Evolutionary conservation across 495 filamentous ascomycete species (phyloP), one percentile per base, ranked within the genome.

Genomic region (Penicillium steckii): DNA sequence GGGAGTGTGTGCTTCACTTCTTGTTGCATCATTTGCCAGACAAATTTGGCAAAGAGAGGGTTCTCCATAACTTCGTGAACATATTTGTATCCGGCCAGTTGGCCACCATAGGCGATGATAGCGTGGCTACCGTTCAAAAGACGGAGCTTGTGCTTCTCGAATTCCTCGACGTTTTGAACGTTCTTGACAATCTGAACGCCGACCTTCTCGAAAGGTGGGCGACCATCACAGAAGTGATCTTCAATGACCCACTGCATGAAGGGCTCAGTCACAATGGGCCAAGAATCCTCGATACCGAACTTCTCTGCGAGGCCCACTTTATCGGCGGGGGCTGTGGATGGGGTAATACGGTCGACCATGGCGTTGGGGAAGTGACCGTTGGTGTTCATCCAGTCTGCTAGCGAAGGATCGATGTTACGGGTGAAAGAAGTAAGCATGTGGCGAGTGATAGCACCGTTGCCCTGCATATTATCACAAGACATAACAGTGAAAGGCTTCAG

Each of bases 401-500:
- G 33, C 18, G 68, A 59, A 8, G 74, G 72, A 61, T 75, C 62
- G 15, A 66, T 64, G 21, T 72, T 51, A 25, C 62, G 69, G 0
- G 74, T 71, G 49, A 78, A 78, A 2, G 73, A 75, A 43, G 64
- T 57, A 41, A 78, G 73, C 74, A 78, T 78, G 55, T 75, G 62
- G 41, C 74, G 73, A 3, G 72, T 71, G 64, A 78, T 76, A 51
- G 73, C 62, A 21, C 74, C 74, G 58, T 78, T 78, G 65, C 75
- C 75, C 64, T 76, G 71, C 74, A 78, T 78, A 60, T 78, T 78
- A 51, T 78, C 74, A 52, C 74, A 78, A 7, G 74, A 78, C 67
- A 78, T 64, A 38, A 76, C 72, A 52, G 74, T 78, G 63, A 78
- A 78, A 21, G 74, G 74, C 37, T 68, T 69, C 33, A 76, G 68